Evolutionary conservation across 2,329 filamentous ascomycete species (phyloP).

Genomic region (Fusarium virguliforme): DNA sequence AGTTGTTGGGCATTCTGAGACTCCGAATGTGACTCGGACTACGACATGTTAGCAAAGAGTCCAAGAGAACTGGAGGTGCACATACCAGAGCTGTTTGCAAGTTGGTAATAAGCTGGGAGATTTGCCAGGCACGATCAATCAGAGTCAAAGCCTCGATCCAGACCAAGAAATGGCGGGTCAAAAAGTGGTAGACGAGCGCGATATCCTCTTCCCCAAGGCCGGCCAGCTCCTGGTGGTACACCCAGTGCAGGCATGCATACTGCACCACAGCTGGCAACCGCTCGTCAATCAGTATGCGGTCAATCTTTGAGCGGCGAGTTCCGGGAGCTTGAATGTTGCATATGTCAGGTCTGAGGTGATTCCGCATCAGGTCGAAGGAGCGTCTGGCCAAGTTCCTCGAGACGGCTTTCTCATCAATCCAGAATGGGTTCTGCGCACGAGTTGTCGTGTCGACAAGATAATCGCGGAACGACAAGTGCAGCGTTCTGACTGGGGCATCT

Average conservation of each 20-base stretch:
- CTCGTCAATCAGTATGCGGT: background rate
- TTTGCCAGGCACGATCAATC: background rate
- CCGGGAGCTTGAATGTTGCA: background rate
- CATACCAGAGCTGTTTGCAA: slow-evolving; percentile 5
- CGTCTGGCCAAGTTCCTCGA: slow-evolving; percentile 1
- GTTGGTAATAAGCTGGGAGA: background rate
- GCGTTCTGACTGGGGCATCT: background rate
- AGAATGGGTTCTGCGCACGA: slow-evolving; percentile 1
- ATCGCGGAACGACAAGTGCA: background rate
- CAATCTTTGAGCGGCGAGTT: background rate
- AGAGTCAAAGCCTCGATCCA: slow-evolving; percentile 1
- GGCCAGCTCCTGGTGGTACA: background rate
- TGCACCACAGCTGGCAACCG: slow-evolving; percentile 2
- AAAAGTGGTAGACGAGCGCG: background rate
- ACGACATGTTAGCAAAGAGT: background rate
- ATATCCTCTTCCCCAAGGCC: slow-evolving; percentile 1
- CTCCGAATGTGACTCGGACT: background rate
- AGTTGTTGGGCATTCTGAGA: background rate
- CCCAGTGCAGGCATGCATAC: slow-evolving; percentile 2
- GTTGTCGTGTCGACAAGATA: background rate
- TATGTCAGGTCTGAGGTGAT: background rate
- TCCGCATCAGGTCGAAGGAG: background rate
- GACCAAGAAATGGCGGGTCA: background rate
- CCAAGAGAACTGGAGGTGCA: background rate
- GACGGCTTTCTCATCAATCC: slow-evolving; percentile 6